Conservation (phyloP, 495 filamentous ascomycete genomes). For the Symbiotaphrina buchneri region DNA sequence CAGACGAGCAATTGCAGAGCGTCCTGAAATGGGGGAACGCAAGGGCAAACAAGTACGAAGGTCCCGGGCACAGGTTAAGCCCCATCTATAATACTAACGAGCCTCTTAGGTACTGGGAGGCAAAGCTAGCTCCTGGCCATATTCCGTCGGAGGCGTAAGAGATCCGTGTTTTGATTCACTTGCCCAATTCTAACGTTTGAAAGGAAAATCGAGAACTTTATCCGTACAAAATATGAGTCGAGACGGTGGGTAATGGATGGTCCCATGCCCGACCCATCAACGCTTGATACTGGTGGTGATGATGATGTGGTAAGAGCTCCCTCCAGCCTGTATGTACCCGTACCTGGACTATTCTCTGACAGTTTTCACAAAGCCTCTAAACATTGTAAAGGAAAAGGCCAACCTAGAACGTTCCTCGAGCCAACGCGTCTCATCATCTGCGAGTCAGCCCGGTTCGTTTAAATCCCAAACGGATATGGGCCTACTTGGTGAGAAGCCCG, state of each 20-base stretch:
- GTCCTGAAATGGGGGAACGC: conserved; percentile 87
- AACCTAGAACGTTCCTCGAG: conserved; percentile 35
- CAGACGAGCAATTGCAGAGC: conserved; percentile 87
- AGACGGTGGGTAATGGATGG: conserved; percentile 99
- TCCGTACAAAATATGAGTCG: conserved; percentile 92
- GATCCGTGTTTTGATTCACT: conserved; percentile 1
- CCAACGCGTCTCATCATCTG: conserved; percentile 17
- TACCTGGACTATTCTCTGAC: conserved; percentile 3
- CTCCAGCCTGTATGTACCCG: neutral
- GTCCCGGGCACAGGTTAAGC: neutral
- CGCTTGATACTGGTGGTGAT: conserved; percentile 64
- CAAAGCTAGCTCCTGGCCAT: conserved; percentile 76
- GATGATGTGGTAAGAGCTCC: conserved; percentile 42
- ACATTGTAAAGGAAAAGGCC: conserved; percentile 49
- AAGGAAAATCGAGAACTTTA: conserved; percentile 97
- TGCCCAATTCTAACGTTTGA: conserved; percentile 6
- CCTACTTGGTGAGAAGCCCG: conserved; percentile 35
- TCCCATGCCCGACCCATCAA: conserved; percentile 70
- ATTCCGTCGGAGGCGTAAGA: conserved; percentile 78
- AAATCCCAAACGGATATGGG: conserved; percentile 27
- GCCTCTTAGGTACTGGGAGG: conserved; percentile 66
- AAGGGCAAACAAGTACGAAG: conserved; percentile 67
- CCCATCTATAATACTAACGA: conserved; percentile 8
- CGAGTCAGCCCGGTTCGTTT: conserved; percentile 12
- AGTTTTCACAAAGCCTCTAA: conserved; percentile 28